Evolutionary conservation across 2,329 filamentous ascomycete genomes (phyloP).

Genomic region (Mariannaea sp.): DNA sequence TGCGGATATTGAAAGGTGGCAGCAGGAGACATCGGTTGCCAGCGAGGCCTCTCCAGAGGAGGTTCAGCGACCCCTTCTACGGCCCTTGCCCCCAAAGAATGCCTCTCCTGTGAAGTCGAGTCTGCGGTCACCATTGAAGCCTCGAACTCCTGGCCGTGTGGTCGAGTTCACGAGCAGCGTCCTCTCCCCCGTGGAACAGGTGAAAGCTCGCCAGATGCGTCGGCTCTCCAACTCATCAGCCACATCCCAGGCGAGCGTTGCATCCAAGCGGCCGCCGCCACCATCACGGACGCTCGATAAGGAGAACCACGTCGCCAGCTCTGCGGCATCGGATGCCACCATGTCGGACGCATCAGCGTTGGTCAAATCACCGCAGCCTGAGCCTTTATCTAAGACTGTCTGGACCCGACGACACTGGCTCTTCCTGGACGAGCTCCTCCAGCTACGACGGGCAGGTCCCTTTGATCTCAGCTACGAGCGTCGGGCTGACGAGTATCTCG

Average conservation of each 20-base stretch:
- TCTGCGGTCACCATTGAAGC: slow-evolving; percentile 61
- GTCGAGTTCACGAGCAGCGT: slow-evolving; percentile 62
- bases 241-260: slow-evolving; percentile 22
- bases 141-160: slow-evolving; percentile 61
- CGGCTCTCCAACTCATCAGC: slow-evolving; percentile 35
- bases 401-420: slow-evolving; percentile 61
- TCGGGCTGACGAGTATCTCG: slow-evolving; percentile 47
- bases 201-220: slow-evolving; percentile 40
- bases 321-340: slow-evolving; percentile 32
- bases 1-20: slow-evolving; percentile 50
- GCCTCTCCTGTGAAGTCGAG: slow-evolving; percentile 62
- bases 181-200: slow-evolving; percentile 52
- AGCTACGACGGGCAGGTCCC: slow-evolving; percentile 51
- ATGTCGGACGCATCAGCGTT: slow-evolving; percentile 38
- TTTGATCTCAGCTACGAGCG: slow-evolving; percentile 39
- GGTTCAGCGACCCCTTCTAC: slow-evolving; percentile 48
- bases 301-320: slow-evolving; percentile 41
- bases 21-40: slow-evolving; percentile 46
- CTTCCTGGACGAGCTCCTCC: slow-evolving; percentile 56
- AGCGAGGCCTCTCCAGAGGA: slow-evolving; percentile 46
- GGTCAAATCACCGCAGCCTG: slow-evolving; percentile 21
- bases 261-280: slow-evolving; percentile 18
- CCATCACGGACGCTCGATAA: slow-evolving; percentile 36
- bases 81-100: slow-evolving; percentile 55
- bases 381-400: slow-evolving; percentile 46